Conservation (phyloP, 805 yeast species). For the Hanseniaspora valbyensis region DNA sequence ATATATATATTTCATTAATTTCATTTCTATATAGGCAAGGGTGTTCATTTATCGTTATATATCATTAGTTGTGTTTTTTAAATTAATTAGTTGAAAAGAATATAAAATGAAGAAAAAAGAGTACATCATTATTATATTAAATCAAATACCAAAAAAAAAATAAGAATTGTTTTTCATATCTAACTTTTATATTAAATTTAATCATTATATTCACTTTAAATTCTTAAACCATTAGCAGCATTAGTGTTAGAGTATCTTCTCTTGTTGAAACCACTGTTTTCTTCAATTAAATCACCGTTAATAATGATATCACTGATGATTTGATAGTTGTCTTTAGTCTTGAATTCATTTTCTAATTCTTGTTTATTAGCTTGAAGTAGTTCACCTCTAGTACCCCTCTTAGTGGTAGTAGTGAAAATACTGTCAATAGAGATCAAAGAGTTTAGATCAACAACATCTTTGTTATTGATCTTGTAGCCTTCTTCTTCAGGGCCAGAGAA, state of each 20-base stretch:
- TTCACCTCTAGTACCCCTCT: slow-evolving; percentile 60
- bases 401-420: slow-evolving; percentile 49
- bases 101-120: too few species aligned
- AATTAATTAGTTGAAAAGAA: too few species aligned
- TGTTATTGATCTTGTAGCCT: neutral
- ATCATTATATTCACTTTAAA: neutral
- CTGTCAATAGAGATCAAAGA: slow-evolving; percentile 26
- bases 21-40: too few species aligned
- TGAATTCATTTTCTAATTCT: slow-evolving; percentile 60
- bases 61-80: too few species aligned
- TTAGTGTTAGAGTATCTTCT: slow-evolving; percentile 34
- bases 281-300: slow-evolving; percentile 47
- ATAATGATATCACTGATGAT: slow-evolving; percentile 51
- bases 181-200: neutral
- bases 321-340: slow-evolving; percentile 39
- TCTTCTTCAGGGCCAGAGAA: neutral
- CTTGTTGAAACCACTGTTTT: slow-evolving; percentile 24
- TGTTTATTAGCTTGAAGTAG: slow-evolving; percentile 59
- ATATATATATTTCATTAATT: too few species aligned
- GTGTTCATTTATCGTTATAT: too few species aligned
- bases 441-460: slow-evolving; percentile 4
- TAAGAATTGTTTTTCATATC: neutral
- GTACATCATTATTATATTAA: too few species aligned
- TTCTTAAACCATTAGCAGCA: slow-evolving; percentile 29
- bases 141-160: neutral